Percentiles rank a stretch among this genome's conserved stretches.
Conservation (phyloP, 2,329 filamentous ascomycete species). For the Aspergillus sp. region DNA sequence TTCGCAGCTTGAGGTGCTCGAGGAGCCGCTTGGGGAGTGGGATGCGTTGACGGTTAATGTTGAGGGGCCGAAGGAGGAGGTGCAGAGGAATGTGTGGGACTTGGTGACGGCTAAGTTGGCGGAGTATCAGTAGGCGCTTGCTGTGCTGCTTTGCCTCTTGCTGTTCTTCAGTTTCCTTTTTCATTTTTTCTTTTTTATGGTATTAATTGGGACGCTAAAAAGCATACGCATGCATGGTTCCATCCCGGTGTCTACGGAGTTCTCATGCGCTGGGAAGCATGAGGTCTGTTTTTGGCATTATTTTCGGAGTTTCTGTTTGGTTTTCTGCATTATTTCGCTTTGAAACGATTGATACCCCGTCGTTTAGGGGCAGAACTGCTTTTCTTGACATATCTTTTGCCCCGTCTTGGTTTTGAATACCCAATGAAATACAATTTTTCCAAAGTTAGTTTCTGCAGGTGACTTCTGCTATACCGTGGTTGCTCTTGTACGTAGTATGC, state of each 20-base stretch:
- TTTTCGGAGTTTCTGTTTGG: neutral
- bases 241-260: constrained; percentile 11
- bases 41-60: constrained; percentile 67
- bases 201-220: too few species aligned
- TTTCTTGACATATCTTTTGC: neutral
- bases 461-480: too few species aligned
- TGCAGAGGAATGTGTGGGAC: constrained; percentile 54
- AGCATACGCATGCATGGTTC: constrained; percentile 1
- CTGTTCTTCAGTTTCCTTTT: neutral
- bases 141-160: neutral
- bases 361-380: constrained; percentile 5
- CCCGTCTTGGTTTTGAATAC: neutral
- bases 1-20: constrained; percentile 83
- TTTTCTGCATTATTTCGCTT: constrained; percentile 1
- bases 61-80: constrained; percentile 47
- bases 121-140: constrained; percentile 25
- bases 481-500: too few species aligned
- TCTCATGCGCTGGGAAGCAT: constrained; percentile 3
- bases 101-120: constrained; percentile 52
- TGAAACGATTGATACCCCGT: constrained; percentile 1
- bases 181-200: too few species aligned
- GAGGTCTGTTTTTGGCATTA: neutral
- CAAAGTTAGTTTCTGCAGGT: neutral
- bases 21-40: constrained; percentile 67
- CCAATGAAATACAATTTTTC: neutral